Evolutionary conservation across 2,329 filamentous ascomycete genomes (phyloP).

Genomic region (Camptophora hylomeconis): DNA sequence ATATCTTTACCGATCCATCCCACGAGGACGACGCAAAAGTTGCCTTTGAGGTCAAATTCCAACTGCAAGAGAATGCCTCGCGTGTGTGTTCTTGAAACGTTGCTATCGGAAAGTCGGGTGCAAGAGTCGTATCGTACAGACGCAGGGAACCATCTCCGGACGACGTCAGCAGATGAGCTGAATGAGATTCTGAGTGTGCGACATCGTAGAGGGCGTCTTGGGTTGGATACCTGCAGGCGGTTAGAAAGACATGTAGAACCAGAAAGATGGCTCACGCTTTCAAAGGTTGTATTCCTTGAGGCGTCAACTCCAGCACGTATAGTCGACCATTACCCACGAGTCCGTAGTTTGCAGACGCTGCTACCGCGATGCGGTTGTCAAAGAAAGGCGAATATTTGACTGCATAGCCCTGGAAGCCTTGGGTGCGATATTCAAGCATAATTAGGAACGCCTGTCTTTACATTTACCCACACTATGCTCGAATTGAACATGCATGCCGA

Average conservation of each 20-base stretch:
- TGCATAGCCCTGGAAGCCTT: slow-evolving; percentile 89
- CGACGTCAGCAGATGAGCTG: slow-evolving; percentile 81
- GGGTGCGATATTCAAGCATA: slow-evolving; percentile 90
- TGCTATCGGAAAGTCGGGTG: slow-evolving; percentile 68
- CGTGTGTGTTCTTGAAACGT: slow-evolving; percentile 88
- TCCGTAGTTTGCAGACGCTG: slow-evolving; percentile 86
- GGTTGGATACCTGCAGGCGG: slow-evolving; percentile 63
- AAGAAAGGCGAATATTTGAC: slow-evolving; percentile 99
- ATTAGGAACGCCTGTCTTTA: slow-evolving; percentile 17
- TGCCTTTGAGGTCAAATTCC: slow-evolving; percentile 85
- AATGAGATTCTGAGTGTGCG: slow-evolving; percentile 90
- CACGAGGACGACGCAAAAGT: slow-evolving; percentile 84
- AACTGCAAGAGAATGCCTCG: slow-evolving; percentile 83
- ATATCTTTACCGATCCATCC: slow-evolving; percentile 94
- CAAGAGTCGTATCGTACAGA: slow-evolving; percentile 72
- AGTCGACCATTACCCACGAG: slow-evolving; percentile 91
- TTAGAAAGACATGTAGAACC: neutral
- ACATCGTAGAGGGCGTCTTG: slow-evolving; percentile 95
- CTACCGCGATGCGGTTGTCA: slow-evolving; percentile 84
- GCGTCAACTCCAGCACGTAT: slow-evolving; percentile 70
- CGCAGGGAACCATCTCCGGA: slow-evolving; percentile 91
- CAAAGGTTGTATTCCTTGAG: slow-evolving; percentile 69
- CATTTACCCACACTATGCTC: too few relatives aligned
- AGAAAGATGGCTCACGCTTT: slow-evolving; percentile 49
- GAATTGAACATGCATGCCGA: too few relatives aligned